Evolutionary conservation across 2,329 filamentous ascomycete species (phyloP), one percentile per base, ranked within the genome.

Genomic region (Colletotrichum navitas): DNA sequence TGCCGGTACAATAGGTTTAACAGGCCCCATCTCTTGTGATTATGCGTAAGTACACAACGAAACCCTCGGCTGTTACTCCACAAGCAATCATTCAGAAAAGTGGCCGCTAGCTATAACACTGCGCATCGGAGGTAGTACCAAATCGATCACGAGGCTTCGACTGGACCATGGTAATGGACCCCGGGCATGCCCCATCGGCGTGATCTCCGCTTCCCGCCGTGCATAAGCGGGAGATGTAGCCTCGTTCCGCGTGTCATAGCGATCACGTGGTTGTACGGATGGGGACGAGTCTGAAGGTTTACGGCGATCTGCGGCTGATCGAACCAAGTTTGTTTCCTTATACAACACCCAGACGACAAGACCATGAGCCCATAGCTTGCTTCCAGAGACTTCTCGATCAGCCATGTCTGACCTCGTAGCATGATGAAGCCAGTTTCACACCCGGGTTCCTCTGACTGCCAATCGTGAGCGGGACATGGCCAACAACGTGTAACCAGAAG

Each of bases 161-260:
- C 29, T n/a, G 63, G 52, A 63, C 68, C 68, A 45, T 59, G 52
- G 68, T 47, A 24, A 52, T 41, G 54, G 68, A 60, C 49, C 64
- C 52, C 26, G 29, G 52, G 49, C 52, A 36, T 36, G 52, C 68
- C 59, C 64, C 64, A 71, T 63, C 34, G 24, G 14, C 45, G 65
- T 71, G 52, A 63, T 63, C 39, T 58, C 58, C 68, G 52, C 52
- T 71, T 70, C 65, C 68, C 65, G 68, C 54, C 45, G 24, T 71
- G 68, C 68, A 71, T 71, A 68, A 55, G 51, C 65, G 64, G 68
- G 59, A 71, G 59, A 71, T 68, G 68, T 59, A 63, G 52, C 56
- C 55, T 36, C 43, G 36, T 54, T 71, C 59, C 68, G 64, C 68
- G 68, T 71, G 68, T 68, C 59, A 68, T 52, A 59, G 41, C 14